These are phyloP conservation scores for Aureobasidium subglaciale DNA, from an alignment of 2,329 filamentous ascomycete species.

Conservation along the genomic window DNA sequence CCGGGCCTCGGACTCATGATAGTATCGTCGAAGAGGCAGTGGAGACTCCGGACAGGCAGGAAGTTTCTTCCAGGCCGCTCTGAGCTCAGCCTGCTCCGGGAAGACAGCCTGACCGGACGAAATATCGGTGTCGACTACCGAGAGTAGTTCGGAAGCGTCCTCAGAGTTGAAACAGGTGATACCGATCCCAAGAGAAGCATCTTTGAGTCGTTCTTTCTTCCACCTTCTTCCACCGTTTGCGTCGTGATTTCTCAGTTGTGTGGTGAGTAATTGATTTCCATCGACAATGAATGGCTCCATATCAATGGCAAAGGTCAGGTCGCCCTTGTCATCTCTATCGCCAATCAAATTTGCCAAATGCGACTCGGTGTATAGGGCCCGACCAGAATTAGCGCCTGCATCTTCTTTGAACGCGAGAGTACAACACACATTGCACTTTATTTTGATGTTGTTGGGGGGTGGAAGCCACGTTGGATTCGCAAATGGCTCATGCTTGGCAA, in stretches of 20 bases:
- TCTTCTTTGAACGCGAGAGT: background rate
- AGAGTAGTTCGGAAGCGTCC: constrained; percentile 26
- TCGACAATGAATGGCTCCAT: constrained; percentile 21
- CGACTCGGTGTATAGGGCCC: background rate
- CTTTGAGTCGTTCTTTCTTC: constrained; percentile 18
- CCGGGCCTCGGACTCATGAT: constrained; percentile 8
- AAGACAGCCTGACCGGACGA: constrained; percentile 8
- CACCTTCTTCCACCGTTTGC: constrained; percentile 19
- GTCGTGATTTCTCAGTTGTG: constrained; percentile 10
- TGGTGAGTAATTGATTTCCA: constrained; percentile 14
- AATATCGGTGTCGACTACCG: constrained; percentile 21
- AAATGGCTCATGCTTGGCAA: background rate
- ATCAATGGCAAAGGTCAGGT: constrained; percentile 21
- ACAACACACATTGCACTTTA: background rate
- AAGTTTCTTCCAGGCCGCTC: constrained; percentile 26
- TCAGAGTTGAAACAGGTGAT: constrained; percentile 26
- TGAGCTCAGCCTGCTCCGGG: constrained; percentile 21
- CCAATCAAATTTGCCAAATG: constrained; percentile 12
- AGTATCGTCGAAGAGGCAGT: constrained; percentile 20
- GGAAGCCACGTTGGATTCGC: constrained; percentile 8
- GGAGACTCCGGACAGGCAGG: constrained; percentile 21
- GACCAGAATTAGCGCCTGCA: background rate
- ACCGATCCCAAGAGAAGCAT: constrained; percentile 19
- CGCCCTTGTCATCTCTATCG: constrained; percentile 16
- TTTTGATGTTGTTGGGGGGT: background rate